These are phyloP conservation scores for Naegleria lovaniensis DNA, from an alignment of 208 protist species.

Conservation along the genomic window DNA sequence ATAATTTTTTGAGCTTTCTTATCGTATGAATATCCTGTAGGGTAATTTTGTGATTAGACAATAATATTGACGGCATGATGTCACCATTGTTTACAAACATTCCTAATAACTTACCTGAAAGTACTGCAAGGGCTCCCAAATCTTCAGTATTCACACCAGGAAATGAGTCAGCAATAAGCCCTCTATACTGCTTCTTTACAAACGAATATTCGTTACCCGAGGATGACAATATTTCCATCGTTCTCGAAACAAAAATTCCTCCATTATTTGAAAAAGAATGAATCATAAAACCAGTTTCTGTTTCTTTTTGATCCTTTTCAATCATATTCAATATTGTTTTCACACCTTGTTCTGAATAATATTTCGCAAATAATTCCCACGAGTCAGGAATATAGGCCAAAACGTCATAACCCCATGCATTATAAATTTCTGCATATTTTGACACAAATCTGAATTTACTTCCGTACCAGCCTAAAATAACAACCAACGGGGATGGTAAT, in stretches of 20 bases:
- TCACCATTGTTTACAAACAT: too few species aligned
- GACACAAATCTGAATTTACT: neutral
- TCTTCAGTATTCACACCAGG: neutral
- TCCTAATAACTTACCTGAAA: neutral
- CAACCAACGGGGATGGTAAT: neutral
- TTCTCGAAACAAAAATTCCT: neutral
- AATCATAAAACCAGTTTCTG: neutral
- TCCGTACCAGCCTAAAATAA: neutral
- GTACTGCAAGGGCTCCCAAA: neutral
- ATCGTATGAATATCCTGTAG: neutral
- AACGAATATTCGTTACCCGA: neutral
- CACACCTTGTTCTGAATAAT: neutral
- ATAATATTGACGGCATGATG: too few species aligned
- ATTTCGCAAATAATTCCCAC: neutral
- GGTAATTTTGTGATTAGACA: too few species aligned
- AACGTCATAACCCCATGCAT: neutral
- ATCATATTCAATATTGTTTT: neutral
- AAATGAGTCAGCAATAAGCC: neutral
- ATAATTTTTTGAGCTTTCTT: neutral
- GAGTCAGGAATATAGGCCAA: neutral
- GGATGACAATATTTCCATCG: neutral
- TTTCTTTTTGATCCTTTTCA: neutral
- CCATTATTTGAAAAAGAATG: neutral
- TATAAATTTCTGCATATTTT: neutral
- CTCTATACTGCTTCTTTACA: neutral